Evolutionary conservation across 2,329 filamentous ascomycete genomes (phyloP), one percentile per base, ranked within the genome.

Genomic region (Bisporella sp.): DNA sequence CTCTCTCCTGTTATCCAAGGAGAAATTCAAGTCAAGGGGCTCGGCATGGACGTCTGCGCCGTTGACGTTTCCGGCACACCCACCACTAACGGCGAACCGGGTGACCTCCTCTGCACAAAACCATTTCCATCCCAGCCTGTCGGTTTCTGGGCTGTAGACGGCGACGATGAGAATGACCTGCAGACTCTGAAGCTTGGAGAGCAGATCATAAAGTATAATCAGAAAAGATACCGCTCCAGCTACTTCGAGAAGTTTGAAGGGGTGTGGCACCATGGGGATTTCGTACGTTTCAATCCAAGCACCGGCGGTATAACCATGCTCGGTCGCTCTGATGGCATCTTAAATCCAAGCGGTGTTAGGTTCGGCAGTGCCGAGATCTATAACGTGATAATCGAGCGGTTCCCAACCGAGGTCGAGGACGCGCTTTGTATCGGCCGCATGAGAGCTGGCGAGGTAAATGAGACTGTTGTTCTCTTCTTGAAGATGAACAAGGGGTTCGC

Each of bases 291-390:
- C 35, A 85, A 90, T 59, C 78, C 82, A 0, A 63, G 71, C 12
- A 93, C 88, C 0, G 84, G 88, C 9, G 89, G 90, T 0, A 71
- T 97, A 7, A 76, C 89, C 57, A 97, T 97, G 92, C 78, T 97
- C 0, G 92, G 93, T 3, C 80, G 92, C 30, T 93, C 87, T 47
- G 92, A 99, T 61, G 93, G 93, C 4, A 88, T 97, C 5, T 72
- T 99, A 11, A 99, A 99, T 66, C 93, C 93, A 0, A 81, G 85
- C 0, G 93, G 93, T 2, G 89, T 99, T 13, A 77, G 92, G 0
- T 97, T 99, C 64, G 92, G 92, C 4, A 90, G 84, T 32, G 90
- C 92, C 0, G 93, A 99, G 72, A 96, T 99, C 21, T 97, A 97
- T 69, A 96, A 96, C 65, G 76, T 96, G n/a, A 72, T 97, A 31